Base-by-base conservation (phyloP, 2,329 filamentous ascomycete genomes). In the Apiospora aurea region DNA sequence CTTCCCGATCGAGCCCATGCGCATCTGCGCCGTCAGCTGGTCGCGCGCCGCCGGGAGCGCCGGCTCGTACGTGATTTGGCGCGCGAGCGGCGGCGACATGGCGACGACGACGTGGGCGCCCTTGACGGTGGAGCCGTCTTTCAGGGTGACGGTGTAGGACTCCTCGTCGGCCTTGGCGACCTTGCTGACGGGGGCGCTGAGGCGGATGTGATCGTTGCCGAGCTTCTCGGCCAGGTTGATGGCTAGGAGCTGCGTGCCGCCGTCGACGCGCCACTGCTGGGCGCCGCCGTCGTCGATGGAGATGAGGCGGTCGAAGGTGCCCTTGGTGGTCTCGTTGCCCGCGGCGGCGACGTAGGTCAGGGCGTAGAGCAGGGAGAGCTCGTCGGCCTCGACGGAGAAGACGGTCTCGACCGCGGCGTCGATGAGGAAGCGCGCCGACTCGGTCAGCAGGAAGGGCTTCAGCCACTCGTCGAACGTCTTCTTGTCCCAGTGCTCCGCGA, bases 21-120 rank as follows among this genome's bases (percentile, higher is more conserved):
- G 57, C 57, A 64, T 64, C 34, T 64, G 57, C 57, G 57, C 57
- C 34, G 57, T 64, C 29, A 64, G 34, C 18, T 41, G 57, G 57
- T 64, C 57, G 57, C 57, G 57, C 34, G 34, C 29, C 11, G 0
- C 34, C 18, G 57, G 57, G 1, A 64, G 34, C 2, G 34, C 18
- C 18, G 57, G 57, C 57, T 64, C 57, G 34, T 64, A 64, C 0
- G 34, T 24, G 57, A 64, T 64, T 2, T 64, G 29, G 34, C 57
- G 57, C 18, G 57, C 57, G 8, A 64, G 18, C 34, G 57, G 57
- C 18, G 57, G 57, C 10, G 57, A 64, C 57, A 64, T 64, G 57
- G 57, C 57, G 14, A 64, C 57, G 57, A 64, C 21, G 18, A 64
- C 57, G 57, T 64, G 57, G 29, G 57, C 57, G 57, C 57, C 57